Evolutionary conservation across 2,329 filamentous ascomycete species (phyloP), one percentile per base, ranked within the genome.

Genomic region (Ilyonectria sp.): DNA sequence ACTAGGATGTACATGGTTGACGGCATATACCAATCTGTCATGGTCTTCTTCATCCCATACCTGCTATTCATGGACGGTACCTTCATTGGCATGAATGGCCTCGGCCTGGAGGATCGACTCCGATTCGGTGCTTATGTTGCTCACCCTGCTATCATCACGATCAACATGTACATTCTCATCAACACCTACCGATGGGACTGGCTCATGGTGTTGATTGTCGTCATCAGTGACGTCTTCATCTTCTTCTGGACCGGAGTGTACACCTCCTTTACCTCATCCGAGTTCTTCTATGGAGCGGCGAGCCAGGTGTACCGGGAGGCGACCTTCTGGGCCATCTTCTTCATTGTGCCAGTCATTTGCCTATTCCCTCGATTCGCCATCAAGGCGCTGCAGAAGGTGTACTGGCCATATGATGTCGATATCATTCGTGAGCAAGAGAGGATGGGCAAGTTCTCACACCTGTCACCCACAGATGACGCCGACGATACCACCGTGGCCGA

Each of bases 161-260:
- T 97, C 85, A 99, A 99, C 81, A 84, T 92, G 66, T 99, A 98
- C 84, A 94, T 99, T 73, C 85, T 99, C 71, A 91, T 98, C 84
- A 99, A 99, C 82, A 97, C 93, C 1, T 98, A 97, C 81, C 90
- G 95, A 68, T 99, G 96, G 96, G 96, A 99, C 80, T 99, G 95
- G 95, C 86, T 99, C 76, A 97, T 97, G 82, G 82, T 95, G 23
- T 84, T 97, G 66, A 92, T 98, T 69, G 92, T 97, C 58, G 82
- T 83, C 26, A 88, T 98, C 80, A 97, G 94, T 82, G 92, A 93
- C 69, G 80, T 98, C 33, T 89, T 98, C 75, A 90, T 98, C 77
- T 99, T 94, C 86, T 92, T 97, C 84, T 98, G 96, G 94, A 98
- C 96, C 6, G 96, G 94, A 33, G 87, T 97, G 43, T 99, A 97